These are phyloP conservation scores for Platanus orientalis DNA, from an alignment of 164 flowering plant genomes.

Conservation along the genomic window DNA sequence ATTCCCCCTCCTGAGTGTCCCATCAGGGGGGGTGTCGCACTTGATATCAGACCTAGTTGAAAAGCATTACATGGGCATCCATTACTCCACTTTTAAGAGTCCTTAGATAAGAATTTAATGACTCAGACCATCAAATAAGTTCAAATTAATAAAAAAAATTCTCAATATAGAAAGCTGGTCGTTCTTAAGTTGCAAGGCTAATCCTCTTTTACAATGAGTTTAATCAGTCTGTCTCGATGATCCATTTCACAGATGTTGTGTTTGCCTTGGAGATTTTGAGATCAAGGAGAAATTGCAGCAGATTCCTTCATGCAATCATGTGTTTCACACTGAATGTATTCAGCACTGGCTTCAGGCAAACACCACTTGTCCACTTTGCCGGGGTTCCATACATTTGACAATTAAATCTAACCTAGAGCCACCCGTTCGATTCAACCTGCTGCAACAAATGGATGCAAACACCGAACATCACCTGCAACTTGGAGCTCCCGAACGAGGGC, in stretches of 20 bases:
- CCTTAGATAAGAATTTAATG: too few species aligned
- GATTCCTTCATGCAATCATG: slow-evolving; percentile 64
- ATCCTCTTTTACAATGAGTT: too few species aligned
- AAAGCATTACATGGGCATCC: too few species aligned
- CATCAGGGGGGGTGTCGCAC: too few species aligned
- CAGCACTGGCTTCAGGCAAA: slow-evolving; percentile 65
- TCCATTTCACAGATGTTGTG: slow-evolving; percentile 92
- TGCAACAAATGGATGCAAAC: not conserved
- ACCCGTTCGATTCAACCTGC: not conserved
- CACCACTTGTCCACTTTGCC: slow-evolving; percentile 82
- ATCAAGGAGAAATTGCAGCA: slow-evolving; percentile 62
- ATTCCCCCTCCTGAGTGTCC: too few species aligned
- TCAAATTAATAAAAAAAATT: too few species aligned
- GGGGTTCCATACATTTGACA: slow-evolving; percentile 27
- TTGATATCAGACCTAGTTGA: too few species aligned
- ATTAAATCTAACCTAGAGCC: slow-evolving; percentile 3
- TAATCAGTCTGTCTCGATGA: too few species aligned
- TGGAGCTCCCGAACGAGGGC: not conserved
- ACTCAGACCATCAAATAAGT: too few species aligned
- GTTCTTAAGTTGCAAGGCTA: too few species aligned
- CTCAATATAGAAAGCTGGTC: too few species aligned
- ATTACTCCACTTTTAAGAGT: too few species aligned
- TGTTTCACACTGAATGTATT: slow-evolving; percentile 77
- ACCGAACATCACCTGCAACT: not conserved
- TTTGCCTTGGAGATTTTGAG: slow-evolving; percentile 86